Evolutionary conservation across 352 stramenopile species (phyloP).

Genomic region (Plasmopara viticola): DNA sequence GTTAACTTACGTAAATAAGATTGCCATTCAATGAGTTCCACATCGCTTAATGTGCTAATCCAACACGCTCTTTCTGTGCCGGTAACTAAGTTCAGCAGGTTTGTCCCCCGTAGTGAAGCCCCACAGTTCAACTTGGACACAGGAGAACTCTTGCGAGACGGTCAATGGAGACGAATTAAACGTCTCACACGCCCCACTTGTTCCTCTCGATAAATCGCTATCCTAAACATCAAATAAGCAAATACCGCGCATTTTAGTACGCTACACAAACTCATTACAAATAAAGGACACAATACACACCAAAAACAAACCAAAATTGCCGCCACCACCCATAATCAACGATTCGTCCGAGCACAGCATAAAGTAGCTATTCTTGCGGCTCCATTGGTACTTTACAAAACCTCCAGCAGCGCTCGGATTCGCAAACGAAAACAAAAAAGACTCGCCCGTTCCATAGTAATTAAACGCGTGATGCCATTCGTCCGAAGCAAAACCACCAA

Average conservation of each 20-base stretch:
- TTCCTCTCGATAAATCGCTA: slow-evolving; percentile 74
- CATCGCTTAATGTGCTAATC: slow-evolving; percentile 28
- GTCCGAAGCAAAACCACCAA: slow-evolving; percentile 78
- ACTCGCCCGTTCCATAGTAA: slow-evolving; percentile 86
- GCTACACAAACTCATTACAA: no score
- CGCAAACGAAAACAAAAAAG: slow-evolving; percentile 86
- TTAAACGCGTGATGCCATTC: slow-evolving; percentile 72
- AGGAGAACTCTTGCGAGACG: slow-evolving; percentile 72
- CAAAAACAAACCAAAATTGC: slow-evolving; percentile 86
- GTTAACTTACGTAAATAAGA: slow-evolving; percentile 21
- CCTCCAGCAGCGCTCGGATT: slow-evolving; percentile 22
- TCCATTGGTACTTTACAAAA: slow-evolving; percentile 83
- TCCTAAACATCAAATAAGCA: slow-evolving; percentile 45
- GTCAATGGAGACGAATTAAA: slow-evolving; percentile 80
- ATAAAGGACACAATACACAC: slow-evolving; percentile 27
- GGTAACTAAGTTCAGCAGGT: slow-evolving; percentile 22
- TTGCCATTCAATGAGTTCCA: slow-evolving; percentile 9
- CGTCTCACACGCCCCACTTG: slow-evolving; percentile 83
- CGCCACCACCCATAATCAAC: slow-evolving; percentile 86
- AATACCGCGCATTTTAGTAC: neutral
- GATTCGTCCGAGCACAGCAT: slow-evolving; percentile 88
- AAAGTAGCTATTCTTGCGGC: slow-evolving; percentile 87
- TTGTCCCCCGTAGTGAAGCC: slow-evolving; percentile 71
- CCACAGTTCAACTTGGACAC: slow-evolving; percentile 80
- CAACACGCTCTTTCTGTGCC: slow-evolving; percentile 59